Conservation (phyloP, 2,329 filamentous ascomycete genomes). For the Monilinia aucupariae region DNA sequence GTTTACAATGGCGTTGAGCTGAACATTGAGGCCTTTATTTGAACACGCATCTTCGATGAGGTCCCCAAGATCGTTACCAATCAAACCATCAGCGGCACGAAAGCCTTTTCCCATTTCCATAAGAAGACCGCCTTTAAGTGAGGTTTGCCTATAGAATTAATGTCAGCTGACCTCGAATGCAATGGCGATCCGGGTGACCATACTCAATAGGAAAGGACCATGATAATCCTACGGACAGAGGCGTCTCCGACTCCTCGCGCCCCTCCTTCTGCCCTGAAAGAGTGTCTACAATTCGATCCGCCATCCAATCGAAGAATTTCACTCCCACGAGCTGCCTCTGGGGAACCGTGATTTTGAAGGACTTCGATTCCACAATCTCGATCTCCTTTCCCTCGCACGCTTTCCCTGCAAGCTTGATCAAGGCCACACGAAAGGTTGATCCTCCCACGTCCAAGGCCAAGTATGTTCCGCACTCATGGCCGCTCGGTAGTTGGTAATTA, state of each 20-base stretch:
- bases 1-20: conserved; percentile 58
- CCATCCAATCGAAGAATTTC: conserved; percentile 65
- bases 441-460: conserved; percentile 64
- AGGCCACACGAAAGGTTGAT: conserved; percentile 59
- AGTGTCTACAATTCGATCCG: conserved; percentile 52
- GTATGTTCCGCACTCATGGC: conserved; percentile 53
- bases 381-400: conserved; percentile 40
- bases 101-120: conserved; percentile 63
- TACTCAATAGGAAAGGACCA: conserved; percentile 69
- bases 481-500: conserved; percentile 58
- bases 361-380: conserved; percentile 49
- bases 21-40: conserved; percentile 44
- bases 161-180: conserved; percentile 28
- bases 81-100: conserved; percentile 50
- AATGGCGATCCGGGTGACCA: conserved; percentile 31
- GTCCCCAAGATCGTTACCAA: conserved; percentile 55
- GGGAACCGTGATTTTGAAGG: conserved; percentile 51
- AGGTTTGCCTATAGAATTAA: conserved; percentile 52
- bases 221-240: conserved; percentile 55
- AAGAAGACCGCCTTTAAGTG: conserved; percentile 53
- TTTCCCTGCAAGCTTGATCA: conserved; percentile 54
- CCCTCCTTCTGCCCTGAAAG: conserved; percentile 42
- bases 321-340: conserved; percentile 54
- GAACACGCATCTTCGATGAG: conserved; percentile 52
- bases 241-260: conserved; percentile 35